phyloP scores from a whole-genome alignment of 768 basidiomycete species.

The Mycena floridula region DNA sequence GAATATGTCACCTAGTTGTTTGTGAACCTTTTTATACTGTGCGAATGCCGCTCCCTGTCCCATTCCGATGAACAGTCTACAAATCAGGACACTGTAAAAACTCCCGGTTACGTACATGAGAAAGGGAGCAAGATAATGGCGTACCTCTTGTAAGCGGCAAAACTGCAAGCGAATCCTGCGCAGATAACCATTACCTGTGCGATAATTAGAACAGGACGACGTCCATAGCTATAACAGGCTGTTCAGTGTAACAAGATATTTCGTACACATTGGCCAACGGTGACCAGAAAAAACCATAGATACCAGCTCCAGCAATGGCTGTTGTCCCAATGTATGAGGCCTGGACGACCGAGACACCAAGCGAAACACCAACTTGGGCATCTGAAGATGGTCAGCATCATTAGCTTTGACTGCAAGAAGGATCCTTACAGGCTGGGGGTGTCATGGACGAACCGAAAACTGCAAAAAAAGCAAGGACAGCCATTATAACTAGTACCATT shows the following conservation, averaged over 20 bases:
- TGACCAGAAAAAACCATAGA: slow-evolving; percentile 17
- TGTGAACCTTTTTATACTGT: background rate
- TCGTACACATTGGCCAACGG: slow-evolving; percentile 18
- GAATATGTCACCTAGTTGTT: slow-evolving; percentile 6
- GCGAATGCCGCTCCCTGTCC: slow-evolving; percentile 10
- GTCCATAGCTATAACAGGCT: too few relatives aligned
- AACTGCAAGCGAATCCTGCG: slow-evolving; percentile 11
- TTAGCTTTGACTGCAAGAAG: too few relatives aligned
- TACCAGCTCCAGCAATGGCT: slow-evolving; percentile 11
- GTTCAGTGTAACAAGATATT: too few relatives aligned
- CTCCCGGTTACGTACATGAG: background rate
- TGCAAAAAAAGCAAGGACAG: slow-evolving; percentile 15
- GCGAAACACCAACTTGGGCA: background rate
- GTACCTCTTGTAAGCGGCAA: slow-evolving; percentile 9
- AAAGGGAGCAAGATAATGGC: background rate
- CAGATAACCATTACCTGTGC: slow-evolving; percentile 13
- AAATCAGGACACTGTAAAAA: too few relatives aligned
- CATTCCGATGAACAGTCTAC: slow-evolving; percentile 11
- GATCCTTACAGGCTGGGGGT: slow-evolving; percentile 16
- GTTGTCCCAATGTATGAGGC: slow-evolving; percentile 10
- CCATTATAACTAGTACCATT: slow-evolving; percentile 9
- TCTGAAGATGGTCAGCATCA: too few relatives aligned
- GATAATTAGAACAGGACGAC: slow-evolving; percentile 15
- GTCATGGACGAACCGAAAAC: slow-evolving; percentile 11
- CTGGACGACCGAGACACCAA: background rate